These are phyloP conservation scores for Melocanna baccifera DNA, from an alignment of 176 grass and related monocot species.

Conservation along the genomic window DNA sequence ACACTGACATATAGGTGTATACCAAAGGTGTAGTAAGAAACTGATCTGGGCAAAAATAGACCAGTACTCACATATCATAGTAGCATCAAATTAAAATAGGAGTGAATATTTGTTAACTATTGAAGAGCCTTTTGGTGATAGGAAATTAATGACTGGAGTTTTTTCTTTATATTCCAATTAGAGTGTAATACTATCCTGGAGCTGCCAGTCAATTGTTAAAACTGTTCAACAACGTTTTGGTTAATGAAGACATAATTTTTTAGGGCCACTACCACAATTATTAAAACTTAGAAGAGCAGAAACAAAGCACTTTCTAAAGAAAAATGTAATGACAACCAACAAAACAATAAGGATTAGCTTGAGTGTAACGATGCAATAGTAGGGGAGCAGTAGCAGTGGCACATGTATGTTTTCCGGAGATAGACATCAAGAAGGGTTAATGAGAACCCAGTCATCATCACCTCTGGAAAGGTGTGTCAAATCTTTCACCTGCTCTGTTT, in stretches of 20 bases:
- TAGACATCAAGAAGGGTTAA: not conserved
- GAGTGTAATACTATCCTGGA: not conserved
- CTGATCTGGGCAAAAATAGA: not conserved
- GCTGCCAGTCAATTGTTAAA: not conserved
- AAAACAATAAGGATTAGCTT: not conserved
- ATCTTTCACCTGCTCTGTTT: conserved; percentile 2
- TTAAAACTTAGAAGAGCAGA: not conserved
- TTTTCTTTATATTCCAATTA: too few species aligned
- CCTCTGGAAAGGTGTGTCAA: conserved; percentile 43
- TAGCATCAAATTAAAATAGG: not conserved
- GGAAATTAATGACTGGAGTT: too few species aligned
- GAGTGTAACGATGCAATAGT: not conserved
- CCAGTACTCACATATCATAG: too few species aligned
- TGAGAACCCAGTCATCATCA: conserved; percentile 34
- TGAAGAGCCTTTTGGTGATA: not conserved
- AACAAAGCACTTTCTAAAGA: not conserved
- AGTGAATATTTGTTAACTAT: not conserved
- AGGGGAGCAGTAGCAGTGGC: not conserved
- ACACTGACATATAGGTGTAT: too few species aligned
- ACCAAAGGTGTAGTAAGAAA: not conserved
- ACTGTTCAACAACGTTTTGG: not conserved
- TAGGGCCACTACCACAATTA: not conserved
- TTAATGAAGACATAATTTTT: not conserved
- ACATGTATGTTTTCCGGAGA: not conserved
- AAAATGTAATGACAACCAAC: not conserved